These are phyloP conservation scores for Kockiozyma suomiensis DNA, from an alignment of 805 yeast genomes.

Conservation along the genomic window DNA sequence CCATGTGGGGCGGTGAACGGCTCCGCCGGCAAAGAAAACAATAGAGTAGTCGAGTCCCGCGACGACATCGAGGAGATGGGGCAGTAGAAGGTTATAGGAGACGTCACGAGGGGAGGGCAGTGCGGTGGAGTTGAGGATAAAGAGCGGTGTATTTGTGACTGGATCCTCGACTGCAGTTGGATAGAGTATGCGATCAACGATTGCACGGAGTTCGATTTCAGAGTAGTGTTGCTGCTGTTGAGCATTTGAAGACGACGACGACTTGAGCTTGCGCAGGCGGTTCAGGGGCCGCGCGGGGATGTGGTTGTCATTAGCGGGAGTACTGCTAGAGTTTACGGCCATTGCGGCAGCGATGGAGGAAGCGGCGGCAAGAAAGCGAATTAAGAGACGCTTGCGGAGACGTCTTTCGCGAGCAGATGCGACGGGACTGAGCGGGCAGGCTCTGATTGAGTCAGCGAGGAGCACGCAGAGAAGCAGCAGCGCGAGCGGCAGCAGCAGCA, in stretches of 20 bases:
- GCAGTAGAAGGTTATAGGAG: slow-evolving; percentile 56
- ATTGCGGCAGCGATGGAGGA: background rate
- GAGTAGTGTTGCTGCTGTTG: background rate
- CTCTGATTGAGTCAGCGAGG: slow-evolving; percentile 2
- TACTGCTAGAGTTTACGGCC: background rate
- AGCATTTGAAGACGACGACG: background rate
- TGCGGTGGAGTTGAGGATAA: slow-evolving; percentile 79
- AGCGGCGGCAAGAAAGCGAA: slow-evolving; percentile 1
- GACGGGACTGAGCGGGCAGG: background rate
- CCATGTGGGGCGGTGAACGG: slow-evolving; percentile 63
- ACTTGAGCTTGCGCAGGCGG: background rate
- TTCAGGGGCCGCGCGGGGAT: background rate
- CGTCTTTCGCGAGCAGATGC: background rate
- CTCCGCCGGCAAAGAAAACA: slow-evolving; percentile 81
- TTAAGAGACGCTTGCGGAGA: slow-evolving; percentile 1
- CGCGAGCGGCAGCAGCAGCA: slow-evolving; percentile 12
- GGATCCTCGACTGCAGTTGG: slow-evolving; percentile 67
- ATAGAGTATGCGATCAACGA: slow-evolving; percentile 27
- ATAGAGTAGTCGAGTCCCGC: slow-evolving; percentile 68
- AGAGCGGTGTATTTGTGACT: slow-evolving; percentile 66
- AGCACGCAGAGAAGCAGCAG: slow-evolving; percentile 5
- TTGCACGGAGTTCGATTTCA: slow-evolving; percentile 26
- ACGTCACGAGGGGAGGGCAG: slow-evolving; percentile 62
- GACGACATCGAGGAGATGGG: slow-evolving; percentile 55
- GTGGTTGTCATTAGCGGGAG: background rate